A percentile compares a stretch with the other conserved stretches of the same genome.
phyloP scores from a whole-genome alignment of 441 rosid genomes.

The Brassica hybrid region DNA sequence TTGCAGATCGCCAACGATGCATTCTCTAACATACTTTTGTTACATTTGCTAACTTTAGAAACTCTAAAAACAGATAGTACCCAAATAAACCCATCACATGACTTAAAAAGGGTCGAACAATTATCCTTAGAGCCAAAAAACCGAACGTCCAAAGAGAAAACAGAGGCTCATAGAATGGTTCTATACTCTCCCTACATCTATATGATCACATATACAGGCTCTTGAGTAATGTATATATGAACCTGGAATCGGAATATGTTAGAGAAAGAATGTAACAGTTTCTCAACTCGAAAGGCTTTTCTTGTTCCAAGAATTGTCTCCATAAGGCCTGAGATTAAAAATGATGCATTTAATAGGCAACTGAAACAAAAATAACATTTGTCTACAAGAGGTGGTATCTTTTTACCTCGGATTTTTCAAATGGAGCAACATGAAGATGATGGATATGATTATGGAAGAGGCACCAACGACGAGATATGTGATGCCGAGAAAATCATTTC shows the following conservation, averaged over 20 bases:
- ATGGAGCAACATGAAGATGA: conserved; percentile 74
- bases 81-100: conserved; percentile 24
- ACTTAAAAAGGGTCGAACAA: conserved; percentile 33
- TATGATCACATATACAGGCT: conserved; percentile 24
- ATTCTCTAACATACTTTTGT: conserved; percentile 25
- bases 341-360: neutral
- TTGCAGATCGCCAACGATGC: conserved; percentile 26
- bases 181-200: conserved; percentile 2
- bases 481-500: conserved; percentile 76
- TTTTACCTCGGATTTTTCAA: conserved; percentile 62
- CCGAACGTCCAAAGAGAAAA: conserved; percentile 11
- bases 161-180: conserved; percentile 8
- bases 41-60: conserved; percentile 35
- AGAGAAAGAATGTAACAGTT: conserved; percentile 39
- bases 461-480: conserved; percentile 73
- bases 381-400: neutral
- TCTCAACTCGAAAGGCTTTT: conserved; percentile 54
- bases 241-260: conserved; percentile 34
- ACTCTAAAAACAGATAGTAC: conserved; percentile 29
- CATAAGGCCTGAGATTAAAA: conserved; percentile 55
- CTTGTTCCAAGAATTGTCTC: conserved; percentile 64
- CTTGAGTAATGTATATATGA: conserved; percentile 30
- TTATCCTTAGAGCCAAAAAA: conserved; percentile 17
- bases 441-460: conserved; percentile 57
- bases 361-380: neutral